phyloP scores from a whole-genome alignment of 2,329 filamentous ascomycete genomes.

The Boeremia exigua region DNA sequence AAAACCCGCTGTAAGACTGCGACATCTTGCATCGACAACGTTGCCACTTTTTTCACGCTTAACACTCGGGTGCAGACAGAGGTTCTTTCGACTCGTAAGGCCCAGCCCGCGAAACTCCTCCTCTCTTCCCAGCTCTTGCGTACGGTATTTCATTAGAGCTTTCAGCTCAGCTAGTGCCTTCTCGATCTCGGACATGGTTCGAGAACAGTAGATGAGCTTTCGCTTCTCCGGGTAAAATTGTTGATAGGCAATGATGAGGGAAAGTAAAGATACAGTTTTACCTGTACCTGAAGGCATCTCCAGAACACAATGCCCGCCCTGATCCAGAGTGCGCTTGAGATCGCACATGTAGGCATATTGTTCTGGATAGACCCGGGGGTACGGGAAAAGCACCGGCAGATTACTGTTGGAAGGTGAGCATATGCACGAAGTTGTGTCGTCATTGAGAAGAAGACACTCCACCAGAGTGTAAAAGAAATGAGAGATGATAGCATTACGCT shows the following conservation, averaged over 20 bases:
- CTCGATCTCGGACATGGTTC: constrained; percentile 99
- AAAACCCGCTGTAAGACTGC: constrained; percentile 94
- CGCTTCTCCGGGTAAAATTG: constrained; percentile 90
- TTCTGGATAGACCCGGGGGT: constrained; percentile 73
- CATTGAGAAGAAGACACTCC: not conserved
- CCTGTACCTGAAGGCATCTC: constrained; percentile 99
- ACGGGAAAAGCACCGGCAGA: constrained; percentile 74
- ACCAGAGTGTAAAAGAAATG: not conserved
- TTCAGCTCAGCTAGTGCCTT: constrained; percentile 93
- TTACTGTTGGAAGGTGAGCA: constrained; percentile 55
- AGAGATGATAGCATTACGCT: not conserved
- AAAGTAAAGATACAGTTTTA: constrained; percentile 94
- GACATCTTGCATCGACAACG: constrained; percentile 93
- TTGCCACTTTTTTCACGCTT: constrained; percentile 95
- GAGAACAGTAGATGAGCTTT: constrained; percentile 98
- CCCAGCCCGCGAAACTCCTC: constrained; percentile 95
- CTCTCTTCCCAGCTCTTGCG: constrained; percentile 83
- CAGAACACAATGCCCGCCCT: constrained; percentile 90
- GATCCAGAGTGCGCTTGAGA: constrained; percentile 88
- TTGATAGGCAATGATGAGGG: constrained; percentile 95
- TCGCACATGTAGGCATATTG: constrained; percentile 76
- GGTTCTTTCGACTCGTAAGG: constrained; percentile 93
- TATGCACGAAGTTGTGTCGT: too few species aligned
- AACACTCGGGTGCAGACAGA: constrained; percentile 94
- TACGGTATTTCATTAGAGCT: constrained; percentile 91